Conservation (phyloP, 352 stramenopile species). For the Ochromonadaceae sp. region DNA sequence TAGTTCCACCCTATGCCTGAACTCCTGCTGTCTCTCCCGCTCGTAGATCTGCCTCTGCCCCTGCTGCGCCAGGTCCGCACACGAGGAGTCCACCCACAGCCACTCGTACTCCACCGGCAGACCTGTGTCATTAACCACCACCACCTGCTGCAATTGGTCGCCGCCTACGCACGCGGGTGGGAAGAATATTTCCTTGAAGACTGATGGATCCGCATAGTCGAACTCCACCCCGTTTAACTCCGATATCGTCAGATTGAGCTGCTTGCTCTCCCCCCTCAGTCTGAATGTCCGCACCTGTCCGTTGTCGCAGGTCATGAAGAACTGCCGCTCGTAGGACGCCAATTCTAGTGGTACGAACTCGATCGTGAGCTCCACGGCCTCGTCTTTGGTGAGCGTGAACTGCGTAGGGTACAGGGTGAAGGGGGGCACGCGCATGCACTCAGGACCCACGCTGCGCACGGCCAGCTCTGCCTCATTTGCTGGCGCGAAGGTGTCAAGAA, state of each 20-base stretch:
- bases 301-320: constrained; percentile 4
- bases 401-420: constrained; percentile 10
- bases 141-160: background rate
- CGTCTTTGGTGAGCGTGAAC: background rate
- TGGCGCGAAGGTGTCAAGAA: no score
- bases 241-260: background rate
- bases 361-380: background rate
- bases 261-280: background rate
- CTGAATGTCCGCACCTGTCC: background rate
- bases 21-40: no score
- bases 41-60: no score
- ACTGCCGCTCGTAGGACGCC: background rate
- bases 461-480: no score
- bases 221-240: constrained; percentile 1
- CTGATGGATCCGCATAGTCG: background rate
- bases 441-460: no score
- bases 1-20: no score
- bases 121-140: constrained; percentile 1
- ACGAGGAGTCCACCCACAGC: constrained; percentile 12
- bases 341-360: constrained; percentile 4
- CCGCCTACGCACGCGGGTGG: background rate
- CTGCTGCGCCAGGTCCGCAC: no score
- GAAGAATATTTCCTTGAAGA: constrained; percentile 1
- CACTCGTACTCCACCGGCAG: constrained; percentile 16
- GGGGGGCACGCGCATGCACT: background rate